Base-by-base conservation (phyloP, 2,329 filamentous ascomycete species). In the Hypomyces rosellus region DNA sequence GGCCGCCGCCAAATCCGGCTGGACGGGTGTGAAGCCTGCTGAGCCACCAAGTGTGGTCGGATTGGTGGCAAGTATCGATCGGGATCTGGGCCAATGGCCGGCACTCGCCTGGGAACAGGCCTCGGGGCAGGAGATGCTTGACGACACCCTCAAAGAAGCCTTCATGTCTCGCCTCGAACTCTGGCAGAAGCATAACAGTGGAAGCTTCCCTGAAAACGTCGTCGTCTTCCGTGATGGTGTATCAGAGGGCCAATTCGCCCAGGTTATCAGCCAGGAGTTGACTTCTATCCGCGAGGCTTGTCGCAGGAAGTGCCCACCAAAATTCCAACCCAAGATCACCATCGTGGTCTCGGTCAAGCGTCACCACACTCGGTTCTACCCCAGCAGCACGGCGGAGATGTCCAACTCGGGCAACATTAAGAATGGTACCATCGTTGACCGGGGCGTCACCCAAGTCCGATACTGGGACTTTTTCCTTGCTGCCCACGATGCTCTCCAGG, bases 161-260 rank as follows among this genome's bases (percentile, higher is more conserved):
- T 80, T 95, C 49, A 68, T 74, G 15, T 77, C 78, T 5, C 83
- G 88, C 0, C 72, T 96, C 0, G 59, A 65, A 6, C 67, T 87
- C 1, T 96, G 87, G 85, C 67, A 72, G 34, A 72, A 72, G 41
- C 63, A 74, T 42, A 88, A 88, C 63, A 67, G 72, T 2, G 58
- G 62, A 1, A 58, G 57, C 0, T 72, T 84, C 0, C 90, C 90
- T 0, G 75, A 82, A 18, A 88, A 89, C 59, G 85, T 96, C 40
- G 70, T 96, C 54, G 80, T 96, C 43, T 96, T 89, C 71, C 85
- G 91, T 22, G 91, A 96, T 59, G 91, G 91, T 34, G 89, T 96
- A 0, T 93, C 88, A 0, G 91, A 96, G 60, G 84, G 89, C 0
- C 89, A 96, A 57, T 96, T 91, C 65, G 61, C 74, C 0, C 71